Evolutionary conservation across 2,329 filamentous ascomycete genomes (phyloP).

Genomic region (Elsinoe necatrix): DNA sequence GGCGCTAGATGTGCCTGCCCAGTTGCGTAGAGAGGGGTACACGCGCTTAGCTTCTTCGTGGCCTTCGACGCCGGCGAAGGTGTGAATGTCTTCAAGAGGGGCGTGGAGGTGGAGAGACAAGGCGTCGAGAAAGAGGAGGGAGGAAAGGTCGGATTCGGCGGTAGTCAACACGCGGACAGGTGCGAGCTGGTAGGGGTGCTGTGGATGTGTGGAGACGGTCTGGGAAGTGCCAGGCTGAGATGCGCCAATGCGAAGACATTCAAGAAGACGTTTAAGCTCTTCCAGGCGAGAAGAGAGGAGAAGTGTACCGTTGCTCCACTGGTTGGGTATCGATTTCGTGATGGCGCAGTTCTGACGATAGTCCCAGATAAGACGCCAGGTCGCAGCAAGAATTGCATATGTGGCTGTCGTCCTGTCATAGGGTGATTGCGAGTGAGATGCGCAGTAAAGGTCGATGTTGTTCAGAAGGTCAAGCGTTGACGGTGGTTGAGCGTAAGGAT

Average conservation of each 20-base stretch:
- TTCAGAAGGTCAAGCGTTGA: conserved; percentile 50
- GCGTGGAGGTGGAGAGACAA: conserved; percentile 57
- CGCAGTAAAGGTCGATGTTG: conserved; percentile 46
- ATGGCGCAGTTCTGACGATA: conserved; percentile 53
- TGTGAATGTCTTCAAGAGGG: conserved; percentile 56
- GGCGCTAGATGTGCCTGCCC: conserved; percentile 48
- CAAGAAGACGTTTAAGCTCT: conserved; percentile 53
- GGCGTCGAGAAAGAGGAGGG: conserved; percentile 39
- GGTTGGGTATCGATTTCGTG: conserved; percentile 41
- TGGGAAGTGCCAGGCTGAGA: conserved; percentile 34
- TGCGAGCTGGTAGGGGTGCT: neutral
- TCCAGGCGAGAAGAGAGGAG: conserved; percentile 48
- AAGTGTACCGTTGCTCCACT: conserved; percentile 31
- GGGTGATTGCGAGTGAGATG: conserved; percentile 35
- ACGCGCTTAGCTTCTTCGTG: conserved; percentile 55
- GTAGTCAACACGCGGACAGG: neutral
- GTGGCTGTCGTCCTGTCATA: conserved; percentile 51
- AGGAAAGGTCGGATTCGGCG: conserved; percentile 14
- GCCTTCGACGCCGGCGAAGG: conserved; percentile 60
- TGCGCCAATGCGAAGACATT: conserved; percentile 38
- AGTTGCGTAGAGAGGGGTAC: conserved; percentile 51
- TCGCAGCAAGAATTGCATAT: conserved; percentile 55
- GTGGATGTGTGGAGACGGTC: conserved; percentile 26
- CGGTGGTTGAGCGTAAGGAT: conserved; percentile 36
- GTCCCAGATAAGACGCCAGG: conserved; percentile 59